A percentile compares a stretch with the other conserved stretches of the same genome.
phyloP scores from a whole-genome alignment of 2,329 filamentous ascomycete species.

The Colletotrichum shisoi region DNA sequence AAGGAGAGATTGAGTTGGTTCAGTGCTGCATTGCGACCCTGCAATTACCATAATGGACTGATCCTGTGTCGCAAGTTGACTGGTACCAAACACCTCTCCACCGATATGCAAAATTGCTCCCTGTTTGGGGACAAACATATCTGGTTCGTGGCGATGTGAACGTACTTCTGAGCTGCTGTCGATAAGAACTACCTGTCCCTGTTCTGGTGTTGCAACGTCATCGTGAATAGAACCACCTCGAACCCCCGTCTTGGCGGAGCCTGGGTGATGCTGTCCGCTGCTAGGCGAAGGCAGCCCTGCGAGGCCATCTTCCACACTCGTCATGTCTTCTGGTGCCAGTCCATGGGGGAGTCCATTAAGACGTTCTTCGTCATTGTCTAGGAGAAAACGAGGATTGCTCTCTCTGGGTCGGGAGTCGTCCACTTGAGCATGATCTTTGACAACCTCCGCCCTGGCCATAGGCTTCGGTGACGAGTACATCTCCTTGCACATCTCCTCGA shows the following conservation, averaged over 20 bases:
- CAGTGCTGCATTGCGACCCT: neutral
- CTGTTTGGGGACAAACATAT: too few relatives aligned
- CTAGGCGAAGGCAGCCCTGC: neutral
- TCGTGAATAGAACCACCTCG: too few relatives aligned
- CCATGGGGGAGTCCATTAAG: neutral
- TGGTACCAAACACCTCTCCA: neutral
- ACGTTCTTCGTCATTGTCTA: neutral
- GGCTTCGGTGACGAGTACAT: conserved; percentile 48
- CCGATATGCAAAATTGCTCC: neutral
- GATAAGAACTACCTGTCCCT: neutral
- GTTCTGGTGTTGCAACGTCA: neutral
- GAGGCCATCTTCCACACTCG: neutral
- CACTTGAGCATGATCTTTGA: neutral
- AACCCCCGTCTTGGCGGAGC: neutral
- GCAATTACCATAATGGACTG: neutral
- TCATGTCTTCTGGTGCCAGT: too few relatives aligned
- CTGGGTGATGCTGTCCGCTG: neutral
- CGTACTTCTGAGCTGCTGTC: neutral
- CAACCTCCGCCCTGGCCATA: neutral
- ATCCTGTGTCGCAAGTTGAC: too few relatives aligned
- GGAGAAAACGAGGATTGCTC: neutral
- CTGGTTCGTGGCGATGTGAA: neutral
- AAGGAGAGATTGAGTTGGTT: conserved; percentile 1
- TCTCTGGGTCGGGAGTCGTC: neutral
- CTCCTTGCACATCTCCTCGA: conserved; percentile 54